phyloP scores from a whole-genome alignment of 2,329 filamentous ascomycete genomes.

The Penicillium sumatraense region DNA sequence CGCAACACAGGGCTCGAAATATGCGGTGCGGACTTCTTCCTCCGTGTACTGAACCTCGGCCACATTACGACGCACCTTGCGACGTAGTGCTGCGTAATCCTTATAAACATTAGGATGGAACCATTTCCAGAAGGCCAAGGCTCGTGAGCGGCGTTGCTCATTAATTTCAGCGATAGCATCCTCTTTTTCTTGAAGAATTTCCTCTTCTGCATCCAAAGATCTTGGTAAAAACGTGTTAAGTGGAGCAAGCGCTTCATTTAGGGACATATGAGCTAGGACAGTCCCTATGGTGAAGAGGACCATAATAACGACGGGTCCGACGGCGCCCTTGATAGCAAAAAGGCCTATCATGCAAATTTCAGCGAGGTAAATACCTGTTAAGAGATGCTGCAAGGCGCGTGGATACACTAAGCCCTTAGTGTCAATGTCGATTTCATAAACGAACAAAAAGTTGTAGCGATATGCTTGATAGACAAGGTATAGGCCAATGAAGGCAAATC shows the following conservation, averaged over 20 bases:
- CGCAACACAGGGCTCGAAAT: slow-evolving; percentile 72
- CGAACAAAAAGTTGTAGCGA: slow-evolving; percentile 88
- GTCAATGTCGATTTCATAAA: slow-evolving; percentile 78
- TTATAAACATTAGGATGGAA: slow-evolving; percentile 76
- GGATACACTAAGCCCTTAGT: slow-evolving; percentile 90
- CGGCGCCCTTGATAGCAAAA: slow-evolving; percentile 68
- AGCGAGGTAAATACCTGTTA: slow-evolving; percentile 82
- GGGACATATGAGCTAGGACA: slow-evolving; percentile 69
- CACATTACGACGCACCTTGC: slow-evolving; percentile 66
- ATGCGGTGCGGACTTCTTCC: slow-evolving; percentile 68
- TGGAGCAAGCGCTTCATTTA: slow-evolving; percentile 50
- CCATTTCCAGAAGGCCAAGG: slow-evolving; percentile 39
- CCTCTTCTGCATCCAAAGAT: slow-evolving; percentile 63
- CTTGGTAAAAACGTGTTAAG: slow-evolving; percentile 71
- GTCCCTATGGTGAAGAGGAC: slow-evolving; percentile 75
- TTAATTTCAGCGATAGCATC: slow-evolving; percentile 30
- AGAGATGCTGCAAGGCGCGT: slow-evolving; percentile 79
- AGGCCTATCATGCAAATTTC: slow-evolving; percentile 84
- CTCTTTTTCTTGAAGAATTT: slow-evolving; percentile 47
- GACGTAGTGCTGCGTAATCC: slow-evolving; percentile 73
- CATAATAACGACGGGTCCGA: slow-evolving; percentile 77
- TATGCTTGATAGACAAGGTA: slow-evolving; percentile 83
- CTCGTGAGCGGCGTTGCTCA: slow-evolving; percentile 26
- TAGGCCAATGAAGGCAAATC: slow-evolving; percentile 79
- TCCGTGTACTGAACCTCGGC: slow-evolving; percentile 64